Base-by-base conservation (phyloP, 2,329 filamentous ascomycete genomes). In the Cryphonectria japonica region DNA sequence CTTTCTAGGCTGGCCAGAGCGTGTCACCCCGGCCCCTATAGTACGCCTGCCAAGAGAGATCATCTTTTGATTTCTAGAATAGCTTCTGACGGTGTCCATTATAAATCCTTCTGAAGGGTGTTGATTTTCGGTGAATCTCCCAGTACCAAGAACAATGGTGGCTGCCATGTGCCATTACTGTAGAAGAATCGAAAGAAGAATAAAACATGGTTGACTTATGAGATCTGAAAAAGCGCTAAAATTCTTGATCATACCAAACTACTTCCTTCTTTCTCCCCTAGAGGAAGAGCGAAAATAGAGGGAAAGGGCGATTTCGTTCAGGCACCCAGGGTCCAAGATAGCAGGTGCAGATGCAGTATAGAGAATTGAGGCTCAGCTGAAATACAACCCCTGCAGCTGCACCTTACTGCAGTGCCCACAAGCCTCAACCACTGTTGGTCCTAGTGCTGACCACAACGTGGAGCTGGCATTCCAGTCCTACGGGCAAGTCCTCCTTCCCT, bases 281-380 rank as follows among this genome's bases (percentile, higher is more conserved):
- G 37, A 50, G 26, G 26, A 26, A 26, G 46, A n/a, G 6, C 19
- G 22, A 41, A 9, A 41, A 41, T 4, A 8, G 13, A 43, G 1
- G 3, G 14, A 41, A 46, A 22, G 4, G 13, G 41, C 43, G 43
- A 22, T 50, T 22, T 50, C 0, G 16, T 50, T 16, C 11, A 59
- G 32, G 54, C 54, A 13, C 26, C n/a, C n/a, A 34, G 54, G 54
- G 43, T 50, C 43, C 43, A 50, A 19, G 43, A 50, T 50, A 22
- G 19, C 43, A 50, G 16, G 43, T 50, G 43, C 43, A 22, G 43
- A 22, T 22, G 19, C 16, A 50, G 43, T 50, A 16, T 16, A 22
- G 32, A 39, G 32, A 62, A 13, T 64, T 72, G 67, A 69, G 70
- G 70, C 70, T 72, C 67, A 72, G 70, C 67, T 72, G 70, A 69